These are phyloP conservation scores for Xylariomycetidae sp. DNA, from an alignment of 2,329 filamentous ascomycete genomes.

Conservation along the genomic window DNA sequence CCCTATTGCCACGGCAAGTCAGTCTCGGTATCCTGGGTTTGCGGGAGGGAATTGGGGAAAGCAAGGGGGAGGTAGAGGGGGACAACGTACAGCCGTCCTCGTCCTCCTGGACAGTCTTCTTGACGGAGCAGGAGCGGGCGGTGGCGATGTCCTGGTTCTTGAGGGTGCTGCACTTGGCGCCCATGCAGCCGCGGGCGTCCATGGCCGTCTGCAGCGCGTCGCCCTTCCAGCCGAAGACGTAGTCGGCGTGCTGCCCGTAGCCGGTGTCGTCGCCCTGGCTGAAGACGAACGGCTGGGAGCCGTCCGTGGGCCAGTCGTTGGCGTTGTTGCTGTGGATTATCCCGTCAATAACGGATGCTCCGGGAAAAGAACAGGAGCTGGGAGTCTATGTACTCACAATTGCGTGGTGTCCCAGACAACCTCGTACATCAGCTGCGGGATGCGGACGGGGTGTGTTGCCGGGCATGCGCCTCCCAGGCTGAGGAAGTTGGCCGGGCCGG, in stretches of 20 bases:
- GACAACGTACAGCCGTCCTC: slow-evolving; percentile 29
- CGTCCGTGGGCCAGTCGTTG: slow-evolving; percentile 31
- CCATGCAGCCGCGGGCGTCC: slow-evolving; percentile 37
- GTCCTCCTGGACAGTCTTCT: slow-evolving; percentile 26
- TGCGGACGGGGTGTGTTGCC: slow-evolving; percentile 30
- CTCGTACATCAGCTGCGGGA: slow-evolving; percentile 43
- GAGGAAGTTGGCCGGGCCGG: slow-evolving; percentile 35
- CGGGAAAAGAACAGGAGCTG: too few species aligned
- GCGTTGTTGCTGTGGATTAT: too few species aligned
- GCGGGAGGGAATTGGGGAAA: too few species aligned
- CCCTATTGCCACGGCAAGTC: too few species aligned
- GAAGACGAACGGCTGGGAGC: slow-evolving; percentile 31
- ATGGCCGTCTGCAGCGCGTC: slow-evolving; percentile 27
- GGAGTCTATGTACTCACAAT: too few species aligned
- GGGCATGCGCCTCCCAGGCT: slow-evolving; percentile 29
- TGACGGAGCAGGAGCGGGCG: slow-evolving; percentile 25
- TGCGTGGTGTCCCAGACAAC: slow-evolving; percentile 38
- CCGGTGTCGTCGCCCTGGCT: slow-evolving; percentile 33
- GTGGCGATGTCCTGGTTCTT: slow-evolving; percentile 27
- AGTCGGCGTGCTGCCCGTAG: slow-evolving; percentile 36
- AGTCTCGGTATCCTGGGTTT: too few species aligned
- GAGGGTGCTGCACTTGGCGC: slow-evolving; percentile 29
- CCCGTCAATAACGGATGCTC: too few species aligned
- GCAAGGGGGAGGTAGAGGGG: too few species aligned
- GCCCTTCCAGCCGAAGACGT: slow-evolving; percentile 26